Conservation (phyloP, 2,329 filamentous ascomycete genomes). For the Rhynchosporium agropyri region DNA sequence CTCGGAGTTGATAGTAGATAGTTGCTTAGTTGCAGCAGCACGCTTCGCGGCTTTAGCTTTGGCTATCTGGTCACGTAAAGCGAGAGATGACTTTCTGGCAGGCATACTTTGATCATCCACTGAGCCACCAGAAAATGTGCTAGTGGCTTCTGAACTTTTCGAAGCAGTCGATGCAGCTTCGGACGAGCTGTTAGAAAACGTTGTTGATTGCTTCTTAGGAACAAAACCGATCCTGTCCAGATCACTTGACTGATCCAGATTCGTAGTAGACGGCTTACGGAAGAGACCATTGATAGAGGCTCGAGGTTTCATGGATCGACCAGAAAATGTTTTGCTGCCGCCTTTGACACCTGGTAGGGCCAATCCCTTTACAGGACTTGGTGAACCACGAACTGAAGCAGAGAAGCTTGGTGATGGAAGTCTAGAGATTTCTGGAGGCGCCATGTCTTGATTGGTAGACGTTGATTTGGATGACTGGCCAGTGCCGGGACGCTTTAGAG, state of each 20-base stretch:
- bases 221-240: slow-evolving; percentile 35
- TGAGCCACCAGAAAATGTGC: slow-evolving; percentile 27
- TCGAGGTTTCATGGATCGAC: slow-evolving; percentile 52
- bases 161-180: slow-evolving; percentile 33
- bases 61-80: slow-evolving; percentile 87
- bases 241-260: slow-evolving; percentile 42
- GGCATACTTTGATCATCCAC: slow-evolving; percentile 47
- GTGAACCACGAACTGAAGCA: slow-evolving; percentile 42
- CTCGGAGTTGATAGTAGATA: slow-evolving; percentile 33
- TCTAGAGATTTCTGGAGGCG: slow-evolving; percentile 21
- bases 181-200: slow-evolving; percentile 39
- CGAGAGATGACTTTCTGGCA: slow-evolving; percentile 70
- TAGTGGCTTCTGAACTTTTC: slow-evolving; percentile 30
- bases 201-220: slow-evolving; percentile 34
- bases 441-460: slow-evolving; percentile 34
- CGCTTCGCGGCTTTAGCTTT: slow-evolving; percentile 84
- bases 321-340: slow-evolving; percentile 52
- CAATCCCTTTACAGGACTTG: slow-evolving; percentile 39
- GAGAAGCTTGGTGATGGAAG: slow-evolving; percentile 26
- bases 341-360: slow-evolving; percentile 42
- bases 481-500: slow-evolving; percentile 44
- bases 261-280: slow-evolving; percentile 56
- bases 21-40: slow-evolving; percentile 49
- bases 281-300: slow-evolving; percentile 57
- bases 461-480: slow-evolving; percentile 45